Base-by-base conservation (phyloP, 2,329 filamentous ascomycete species). In the Tolypocladium inflatum region DNA sequence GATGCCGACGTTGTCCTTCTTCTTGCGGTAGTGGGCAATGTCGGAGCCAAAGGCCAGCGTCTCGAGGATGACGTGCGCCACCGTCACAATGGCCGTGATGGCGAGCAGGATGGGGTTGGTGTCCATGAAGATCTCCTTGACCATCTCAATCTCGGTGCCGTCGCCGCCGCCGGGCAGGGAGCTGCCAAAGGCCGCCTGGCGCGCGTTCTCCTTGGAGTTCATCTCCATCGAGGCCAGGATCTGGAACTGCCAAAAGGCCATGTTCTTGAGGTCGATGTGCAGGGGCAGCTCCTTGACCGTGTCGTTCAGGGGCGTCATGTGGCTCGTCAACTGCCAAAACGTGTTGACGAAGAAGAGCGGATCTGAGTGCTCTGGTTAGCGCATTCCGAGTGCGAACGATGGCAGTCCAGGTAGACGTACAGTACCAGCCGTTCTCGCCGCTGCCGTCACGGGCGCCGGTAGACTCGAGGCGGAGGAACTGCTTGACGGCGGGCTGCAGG, bases 1-100 rank as follows among this genome's bases (percentile, higher is more conserved):
- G 52, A 96, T 96, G 62, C 94, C 94, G 35, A 99, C 89, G 59
- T 96, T 94, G 77, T 97, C 95, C 80, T 99, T 99, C 87, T 99
- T 99, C 80, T 97, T 97, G 70, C 92, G 90, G 85, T 94, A 99
- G 75, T 99, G 94, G 54, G 91, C 86, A 71, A 99, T 96, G 71
- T 99, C 94, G 70, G 89, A 96, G 68, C 96, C 96, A 78, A 99
- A 99, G 2, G 94, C 94, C 39, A 99, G 83, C 68, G 89, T 92
- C 75, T 99, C 94, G 63, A 99, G 93, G 65, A 99, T 79, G 82
- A 96, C 91, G 76, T 99, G 94, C 43, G 94, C 80, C 59, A 99
- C 82, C 63, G 86, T 92, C 65, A 96, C 94, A 10, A 95, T 73
- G 33, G 85, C 85, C 1, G 94, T 99, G 38, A 95, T 87, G 33